phyloP scores from a whole-genome alignment of 2,329 filamentous ascomycete genomes.

The Penicillium sp. region DNA sequence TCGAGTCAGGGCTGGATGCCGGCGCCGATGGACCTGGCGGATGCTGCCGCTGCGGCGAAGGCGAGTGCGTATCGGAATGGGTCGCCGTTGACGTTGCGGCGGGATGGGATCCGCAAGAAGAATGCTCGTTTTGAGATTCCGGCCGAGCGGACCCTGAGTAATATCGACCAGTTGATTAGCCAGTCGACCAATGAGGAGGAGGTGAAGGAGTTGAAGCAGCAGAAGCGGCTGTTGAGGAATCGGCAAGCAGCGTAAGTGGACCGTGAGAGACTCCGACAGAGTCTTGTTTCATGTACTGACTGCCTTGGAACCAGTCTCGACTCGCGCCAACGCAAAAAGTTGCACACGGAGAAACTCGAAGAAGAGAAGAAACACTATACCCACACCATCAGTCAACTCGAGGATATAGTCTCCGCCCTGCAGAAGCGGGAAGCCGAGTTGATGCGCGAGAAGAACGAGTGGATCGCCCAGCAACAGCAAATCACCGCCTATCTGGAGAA shows the following conservation, averaged over 20 bases:
- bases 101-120: constrained; percentile 96
- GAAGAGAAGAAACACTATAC: constrained; percentile 94
- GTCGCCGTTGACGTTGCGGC: constrained; percentile 71
- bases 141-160: constrained; percentile 85
- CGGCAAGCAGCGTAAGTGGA: constrained; percentile 87
- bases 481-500: constrained; percentile 74
- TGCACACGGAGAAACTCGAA: constrained; percentile 94
- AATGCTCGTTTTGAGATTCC: constrained; percentile 98
- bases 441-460: constrained; percentile 60
- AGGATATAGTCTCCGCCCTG: constrained; percentile 72
- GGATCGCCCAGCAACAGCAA: constrained; percentile 72
- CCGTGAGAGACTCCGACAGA: not conserved
- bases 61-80: constrained; percentile 70
- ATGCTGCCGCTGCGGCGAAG: constrained; percentile 52
- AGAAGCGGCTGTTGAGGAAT: constrained; percentile 92
- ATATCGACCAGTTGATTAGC: constrained; percentile 90
- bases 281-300: not conserved
- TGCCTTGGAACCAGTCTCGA: constrained; percentile 66
- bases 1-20: constrained; percentile 61
- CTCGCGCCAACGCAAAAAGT: constrained; percentile 96
- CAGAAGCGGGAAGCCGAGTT: constrained; percentile 60
- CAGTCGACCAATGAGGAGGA: constrained; percentile 80
- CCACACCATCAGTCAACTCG: constrained; percentile 72
- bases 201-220: constrained; percentile 97
- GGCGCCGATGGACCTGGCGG: constrained; percentile 50